These are phyloP conservation scores for Panellus pusillus DNA, from an alignment of 768 basidiomycete species.

Conservation along the genomic window DNA sequence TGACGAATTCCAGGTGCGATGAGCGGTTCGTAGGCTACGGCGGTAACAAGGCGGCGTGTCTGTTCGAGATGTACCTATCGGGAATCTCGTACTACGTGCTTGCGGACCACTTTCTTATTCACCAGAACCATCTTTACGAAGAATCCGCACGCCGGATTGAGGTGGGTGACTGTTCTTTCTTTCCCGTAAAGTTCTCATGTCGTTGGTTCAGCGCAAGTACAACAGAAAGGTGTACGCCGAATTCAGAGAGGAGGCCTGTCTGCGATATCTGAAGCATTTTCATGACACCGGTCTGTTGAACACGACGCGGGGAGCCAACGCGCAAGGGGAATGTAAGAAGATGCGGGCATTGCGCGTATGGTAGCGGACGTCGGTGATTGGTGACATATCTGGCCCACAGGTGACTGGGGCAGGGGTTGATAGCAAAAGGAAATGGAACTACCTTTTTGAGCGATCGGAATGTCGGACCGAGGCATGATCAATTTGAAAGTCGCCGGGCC, in stretches of 20 bases:
- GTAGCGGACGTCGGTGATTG: conserved; percentile 23
- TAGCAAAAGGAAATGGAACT: conserved; percentile 5
- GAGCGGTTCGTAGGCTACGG: conserved; percentile 91
- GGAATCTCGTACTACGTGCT: conserved; percentile 84
- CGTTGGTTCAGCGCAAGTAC: conserved; percentile 54
- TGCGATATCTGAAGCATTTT: conserved; percentile 68
- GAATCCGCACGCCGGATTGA: conserved; percentile 71
- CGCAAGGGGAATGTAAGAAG: conserved; percentile 63
- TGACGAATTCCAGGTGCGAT: conserved; percentile 66
- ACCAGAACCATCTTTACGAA: conserved; percentile 83
- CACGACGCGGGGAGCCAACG: conserved; percentile 51
- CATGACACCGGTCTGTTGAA: conserved; percentile 50
- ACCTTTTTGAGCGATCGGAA: conserved; percentile 1
- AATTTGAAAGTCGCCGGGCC: conserved; percentile 5
- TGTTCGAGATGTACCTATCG: conserved; percentile 88
- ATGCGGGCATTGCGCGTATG: conserved; percentile 48
- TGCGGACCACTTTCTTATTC: conserved; percentile 84
- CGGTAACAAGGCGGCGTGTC: conserved; percentile 89
- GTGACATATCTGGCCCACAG: too few relatives aligned
- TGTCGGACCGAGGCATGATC: conserved; percentile 11
- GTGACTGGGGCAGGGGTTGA: too few relatives aligned
- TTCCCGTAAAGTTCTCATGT: neutral
- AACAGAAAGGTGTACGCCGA: conserved; percentile 78
- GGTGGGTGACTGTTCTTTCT: conserved; percentile 35
- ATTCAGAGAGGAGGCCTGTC: conserved; percentile 76